Evolutionary conservation across 116 monocot genomes (phyloP), one percentile per base, ranked within the genome.

Genomic region (Posidonia oceanica): DNA sequence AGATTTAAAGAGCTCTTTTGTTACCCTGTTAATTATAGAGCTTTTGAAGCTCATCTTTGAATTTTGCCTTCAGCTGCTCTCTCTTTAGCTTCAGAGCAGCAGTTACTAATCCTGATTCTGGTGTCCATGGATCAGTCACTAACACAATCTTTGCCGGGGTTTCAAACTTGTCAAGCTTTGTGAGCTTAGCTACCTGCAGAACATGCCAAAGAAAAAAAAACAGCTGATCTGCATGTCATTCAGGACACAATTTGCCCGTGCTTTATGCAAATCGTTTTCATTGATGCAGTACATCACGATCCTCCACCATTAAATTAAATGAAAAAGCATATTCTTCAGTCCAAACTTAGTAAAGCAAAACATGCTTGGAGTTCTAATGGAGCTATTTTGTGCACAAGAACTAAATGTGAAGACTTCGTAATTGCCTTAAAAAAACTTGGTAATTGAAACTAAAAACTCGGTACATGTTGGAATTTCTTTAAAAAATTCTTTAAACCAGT

Each of bases 121-220:
- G 80, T 7, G 83, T 83, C 83, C 83, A 83, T 20, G 83, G 74
- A 39, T 83, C 83, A 54, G 80, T 61, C 60, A 84, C 17, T 17
- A 84, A 51, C 36, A 36, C 39, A 3, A 77, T 71, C 64, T 80
- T 80, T 39, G 71, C 66, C 29, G 84, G 84, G 14, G 70, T 61
- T 67, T 84, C 84, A 64, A 77, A 80, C 39, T 80, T 84, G 54
- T 80, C 84, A 6, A 84, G 84, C 52, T 58, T 74, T 29, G 74
- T 77, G 3, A 11, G 52, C 66, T 84, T 80, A 44, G 77, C 80
- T 38, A 53, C 71, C 84, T 84, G 74, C 69, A 79, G 60, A 61
- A 23, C 20, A 36, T 29, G 4, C 20, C 61, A 21, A 61, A 23
- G 1, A 13, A 3, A 23, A 61, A 61, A 61, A 6, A 29, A 3